Evolutionary conservation across 2,329 filamentous ascomycete species (phyloP), one percentile per base, ranked within the genome.

Genomic region (Alternaria infectoria): DNA sequence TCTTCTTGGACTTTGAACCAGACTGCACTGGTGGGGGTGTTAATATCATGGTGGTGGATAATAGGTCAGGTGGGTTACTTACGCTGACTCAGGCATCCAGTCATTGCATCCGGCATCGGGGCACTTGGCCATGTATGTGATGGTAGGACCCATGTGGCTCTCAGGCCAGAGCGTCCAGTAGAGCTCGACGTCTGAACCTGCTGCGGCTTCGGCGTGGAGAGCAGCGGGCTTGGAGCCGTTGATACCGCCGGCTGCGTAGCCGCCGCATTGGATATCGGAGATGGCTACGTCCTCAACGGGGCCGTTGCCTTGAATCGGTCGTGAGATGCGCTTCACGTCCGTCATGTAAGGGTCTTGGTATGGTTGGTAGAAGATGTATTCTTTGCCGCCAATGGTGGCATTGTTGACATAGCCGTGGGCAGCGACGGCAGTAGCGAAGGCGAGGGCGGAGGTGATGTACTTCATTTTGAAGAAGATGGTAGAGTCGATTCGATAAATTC

Each of bases 91-190:
- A 6, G 86, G 86, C 61, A 81, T 75, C 70, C 81, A 88, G 57
- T 78, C 77, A 57, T 83, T 81, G 73, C 86, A 88, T 2, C 86
- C 78, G 0, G 78, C 73, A 46, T 85, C 83, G 0, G 86, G 85
- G 74, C 87, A 89, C 32, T 81, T 80, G 5, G 87, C 87, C 86
- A 89, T 87, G 71, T 89, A 89, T 1, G 87, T 89, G 59, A 89
- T 79, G 1, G 85, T 74, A 1, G 87, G 86, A 0, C 87, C 87
- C 28, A 85, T 78, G 62, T 87, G 86, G 62, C 74, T 79, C 1
- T 82, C 80, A 0, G 82, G 82, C 82, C 82, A 84, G 3, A 82
- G 70, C 1, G 86, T 89, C 87, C 87, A 89, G 58, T 79, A 79
- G 4, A 89, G 80, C 10, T 82, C 83, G 36, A 89, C 85, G 0